phyloP scores from a whole-genome alignment of 1,284 basidiomycete genomes.

The Fomitopsis schrenkii region DNA sequence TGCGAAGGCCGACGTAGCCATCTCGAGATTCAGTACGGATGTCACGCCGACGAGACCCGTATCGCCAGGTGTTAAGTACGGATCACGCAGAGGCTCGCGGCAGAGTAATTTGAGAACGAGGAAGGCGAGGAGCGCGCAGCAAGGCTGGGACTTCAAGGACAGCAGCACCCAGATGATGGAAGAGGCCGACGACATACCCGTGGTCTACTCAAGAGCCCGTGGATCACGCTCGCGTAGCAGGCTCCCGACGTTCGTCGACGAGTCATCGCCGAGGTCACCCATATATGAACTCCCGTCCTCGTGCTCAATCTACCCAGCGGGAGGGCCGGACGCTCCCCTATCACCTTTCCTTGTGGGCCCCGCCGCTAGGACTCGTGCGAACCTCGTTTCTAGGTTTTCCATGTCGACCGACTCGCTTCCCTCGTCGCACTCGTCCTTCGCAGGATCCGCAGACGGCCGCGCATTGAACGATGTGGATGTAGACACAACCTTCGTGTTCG shows the following conservation, averaged over 20 bases:
- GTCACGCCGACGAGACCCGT: slow-evolving; percentile 1
- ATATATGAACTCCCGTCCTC: slow-evolving; percentile 20
- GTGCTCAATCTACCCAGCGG: slow-evolving; percentile 12
- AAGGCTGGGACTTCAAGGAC: slow-evolving; percentile 1
- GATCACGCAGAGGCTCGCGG: slow-evolving; percentile 1
- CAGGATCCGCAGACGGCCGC: neutral
- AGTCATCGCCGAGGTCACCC: slow-evolving; percentile 10
- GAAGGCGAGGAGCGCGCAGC: neutral
- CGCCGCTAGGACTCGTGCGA: neutral
- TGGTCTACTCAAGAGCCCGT: neutral
- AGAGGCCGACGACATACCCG: neutral
- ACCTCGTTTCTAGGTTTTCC: neutral
- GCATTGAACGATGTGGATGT: neutral
- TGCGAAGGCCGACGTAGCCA: slow-evolving; percentile 22
- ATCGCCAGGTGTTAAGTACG: neutral
- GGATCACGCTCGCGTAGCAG: neutral
- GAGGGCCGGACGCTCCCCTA: neutral
- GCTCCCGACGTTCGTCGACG: neutral
- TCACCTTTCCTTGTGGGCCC: neutral
- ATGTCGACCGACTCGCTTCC: neutral
- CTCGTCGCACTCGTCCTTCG: slow-evolving; percentile 4
- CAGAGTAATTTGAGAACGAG: neutral
- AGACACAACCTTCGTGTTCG: slow-evolving; percentile 6
- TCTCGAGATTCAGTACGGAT: slow-evolving; percentile 1
- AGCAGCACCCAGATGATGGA: no score